Evolutionary conservation across 768 basidiomycete genomes (phyloP).

Genomic region (Phallus indusiatus): DNA sequence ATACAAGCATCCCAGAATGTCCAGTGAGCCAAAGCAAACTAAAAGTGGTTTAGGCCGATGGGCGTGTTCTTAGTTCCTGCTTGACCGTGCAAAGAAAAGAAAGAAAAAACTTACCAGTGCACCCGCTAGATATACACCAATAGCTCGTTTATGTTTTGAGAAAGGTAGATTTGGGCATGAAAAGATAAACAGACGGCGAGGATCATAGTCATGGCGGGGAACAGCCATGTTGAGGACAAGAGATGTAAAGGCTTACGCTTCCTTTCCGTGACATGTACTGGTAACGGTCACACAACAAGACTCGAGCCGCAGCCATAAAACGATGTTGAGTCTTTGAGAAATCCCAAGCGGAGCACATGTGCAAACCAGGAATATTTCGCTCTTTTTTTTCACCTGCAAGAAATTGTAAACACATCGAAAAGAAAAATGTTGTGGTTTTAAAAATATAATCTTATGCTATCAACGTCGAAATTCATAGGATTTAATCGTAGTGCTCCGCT

Average conservation of each 20-base stretch:
- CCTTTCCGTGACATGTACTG: too few relatives aligned
- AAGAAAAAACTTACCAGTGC: slow-evolving; percentile 63
- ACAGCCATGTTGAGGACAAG: slow-evolving; percentile 38
- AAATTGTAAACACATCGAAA: too few relatives aligned
- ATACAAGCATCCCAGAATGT: slow-evolving; percentile 89
- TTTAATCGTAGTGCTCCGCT: too few relatives aligned
- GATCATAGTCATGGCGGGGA: slow-evolving; percentile 72
- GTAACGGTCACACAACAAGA: too few relatives aligned
- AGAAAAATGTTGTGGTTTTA: too few relatives aligned
- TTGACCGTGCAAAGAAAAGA: background rate
- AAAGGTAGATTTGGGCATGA: slow-evolving; percentile 66
- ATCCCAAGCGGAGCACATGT: too few relatives aligned
- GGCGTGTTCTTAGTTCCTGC: background rate
- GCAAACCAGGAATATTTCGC: too few relatives aligned
- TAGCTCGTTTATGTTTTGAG: slow-evolving; percentile 67
- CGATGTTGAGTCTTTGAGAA: too few relatives aligned
- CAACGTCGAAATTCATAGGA: too few relatives aligned
- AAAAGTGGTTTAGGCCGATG: background rate
- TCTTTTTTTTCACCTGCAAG: too few relatives aligned
- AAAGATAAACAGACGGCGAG: slow-evolving; percentile 79
- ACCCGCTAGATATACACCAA: slow-evolving; percentile 88
- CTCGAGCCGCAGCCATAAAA: too few relatives aligned
- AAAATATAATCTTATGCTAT: too few relatives aligned
- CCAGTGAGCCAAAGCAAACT: slow-evolving; percentile 97
- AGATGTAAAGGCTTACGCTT: background rate